Evolutionary conservation across 2,329 filamentous ascomycete species (phyloP).

Genomic region (Zymoseptoria ardabiliae): DNA sequence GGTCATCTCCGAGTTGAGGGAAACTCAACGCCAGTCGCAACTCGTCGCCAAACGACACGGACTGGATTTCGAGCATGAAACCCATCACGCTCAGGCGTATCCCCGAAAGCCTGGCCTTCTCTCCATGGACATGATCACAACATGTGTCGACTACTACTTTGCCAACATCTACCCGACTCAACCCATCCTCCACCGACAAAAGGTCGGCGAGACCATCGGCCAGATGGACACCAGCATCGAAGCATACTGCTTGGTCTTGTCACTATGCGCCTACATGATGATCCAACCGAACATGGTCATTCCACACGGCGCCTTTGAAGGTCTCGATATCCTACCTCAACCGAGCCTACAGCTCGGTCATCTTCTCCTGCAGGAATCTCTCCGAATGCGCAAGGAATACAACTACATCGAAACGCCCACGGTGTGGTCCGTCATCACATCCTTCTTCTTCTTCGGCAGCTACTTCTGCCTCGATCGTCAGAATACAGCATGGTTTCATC

Average conservation of each 20-base stretch:
- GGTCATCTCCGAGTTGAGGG: constrained; percentile 56
- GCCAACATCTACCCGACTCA: constrained; percentile 57
- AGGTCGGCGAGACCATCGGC: constrained; percentile 47
- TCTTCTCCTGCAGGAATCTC: constrained; percentile 52
- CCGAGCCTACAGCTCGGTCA: constrained; percentile 43
- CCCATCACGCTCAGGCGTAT: constrained; percentile 35
- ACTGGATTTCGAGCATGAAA: constrained; percentile 35
- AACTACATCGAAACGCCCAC: constrained; percentile 52
- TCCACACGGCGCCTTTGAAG: constrained; percentile 36
- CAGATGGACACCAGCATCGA: constrained; percentile 47
- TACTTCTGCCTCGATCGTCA: constrained; percentile 56
- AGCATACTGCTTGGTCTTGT: constrained; percentile 51
- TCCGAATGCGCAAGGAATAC: constrained; percentile 48
- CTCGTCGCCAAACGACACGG: constrained; percentile 35
- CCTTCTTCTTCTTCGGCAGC: constrained; percentile 54
- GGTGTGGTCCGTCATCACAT: constrained; percentile 52
- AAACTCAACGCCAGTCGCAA: constrained; percentile 42
- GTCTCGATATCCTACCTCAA: constrained; percentile 43
- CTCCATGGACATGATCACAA: constrained; percentile 43
- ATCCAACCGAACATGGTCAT: constrained; percentile 43
- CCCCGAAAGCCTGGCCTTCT: constrained; percentile 44
- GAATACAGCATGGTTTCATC: constrained; percentile 55
- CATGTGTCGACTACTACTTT: constrained; percentile 56
- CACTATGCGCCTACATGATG: constrained; percentile 45
- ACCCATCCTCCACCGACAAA: constrained; percentile 49